Evolutionary conservation across 2,329 filamentous ascomycete species (phyloP).

Genomic region (Tolypocladium paradoxum): DNA sequence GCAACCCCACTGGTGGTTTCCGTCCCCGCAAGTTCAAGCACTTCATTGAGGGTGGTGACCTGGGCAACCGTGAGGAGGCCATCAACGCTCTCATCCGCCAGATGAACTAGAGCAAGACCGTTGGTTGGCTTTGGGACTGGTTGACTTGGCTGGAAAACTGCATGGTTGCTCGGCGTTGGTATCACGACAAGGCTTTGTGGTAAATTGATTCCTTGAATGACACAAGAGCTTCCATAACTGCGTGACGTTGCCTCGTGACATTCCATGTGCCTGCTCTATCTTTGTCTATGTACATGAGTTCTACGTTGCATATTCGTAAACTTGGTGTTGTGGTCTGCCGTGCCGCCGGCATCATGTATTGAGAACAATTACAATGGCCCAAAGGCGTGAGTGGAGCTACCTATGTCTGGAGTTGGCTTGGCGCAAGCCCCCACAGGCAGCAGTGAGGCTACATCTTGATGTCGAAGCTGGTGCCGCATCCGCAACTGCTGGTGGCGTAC

Average conservation of each 20-base stretch:
- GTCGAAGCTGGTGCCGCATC: slow-evolving; percentile 96
- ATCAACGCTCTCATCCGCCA: slow-evolving; percentile 94
- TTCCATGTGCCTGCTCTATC: background rate
- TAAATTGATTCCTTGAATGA: slow-evolving; percentile 31
- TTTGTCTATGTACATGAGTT: background rate
- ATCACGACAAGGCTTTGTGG: slow-evolving; percentile 25
- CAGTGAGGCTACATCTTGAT: slow-evolving; percentile 55
- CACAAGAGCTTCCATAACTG: slow-evolving; percentile 22
- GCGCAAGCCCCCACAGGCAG: background rate
- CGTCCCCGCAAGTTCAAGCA: slow-evolving; percentile 96
- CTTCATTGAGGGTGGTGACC: slow-evolving; percentile 96
- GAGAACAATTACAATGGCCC: background rate
- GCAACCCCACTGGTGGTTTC: slow-evolving; percentile 97
- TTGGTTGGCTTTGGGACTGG: slow-evolving; percentile 11
- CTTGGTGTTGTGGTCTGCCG: background rate
- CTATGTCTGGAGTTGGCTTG: background rate
- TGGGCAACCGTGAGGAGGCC: slow-evolving; percentile 96
- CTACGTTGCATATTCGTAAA: background rate
- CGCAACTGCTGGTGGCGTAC: slow-evolving; percentile 83
- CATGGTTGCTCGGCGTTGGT: slow-evolving; percentile 31
- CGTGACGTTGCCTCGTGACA: slow-evolving; percentile 3
- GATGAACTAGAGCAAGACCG: slow-evolving; percentile 69
- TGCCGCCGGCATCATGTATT: background rate
- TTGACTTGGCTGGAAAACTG: slow-evolving; percentile 21
- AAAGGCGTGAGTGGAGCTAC: slow-evolving; percentile 1